These are phyloP conservation scores for Saccharomycopsis olivae DNA, from an alignment of 805 yeast genomes.

Conservation along the genomic window DNA sequence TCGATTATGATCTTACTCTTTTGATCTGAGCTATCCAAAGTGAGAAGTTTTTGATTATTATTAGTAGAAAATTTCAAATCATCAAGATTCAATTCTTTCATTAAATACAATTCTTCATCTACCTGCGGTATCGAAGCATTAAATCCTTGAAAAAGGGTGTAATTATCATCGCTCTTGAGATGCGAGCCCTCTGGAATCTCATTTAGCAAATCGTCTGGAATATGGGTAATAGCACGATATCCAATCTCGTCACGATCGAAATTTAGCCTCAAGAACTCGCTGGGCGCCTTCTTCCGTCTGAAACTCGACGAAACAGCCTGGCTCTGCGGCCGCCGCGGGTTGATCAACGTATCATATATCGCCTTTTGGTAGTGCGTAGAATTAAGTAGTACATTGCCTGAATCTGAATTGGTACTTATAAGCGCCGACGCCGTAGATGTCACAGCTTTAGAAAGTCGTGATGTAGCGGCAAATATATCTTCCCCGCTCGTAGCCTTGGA, in stretches of 20 bases:
- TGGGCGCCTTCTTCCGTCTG: constrained; percentile 24
- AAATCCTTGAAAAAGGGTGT: constrained; percentile 62
- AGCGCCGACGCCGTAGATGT: constrained; percentile 48
- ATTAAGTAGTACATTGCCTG: constrained; percentile 28
- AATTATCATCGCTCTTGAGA: constrained; percentile 21
- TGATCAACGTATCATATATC: constrained; percentile 33
- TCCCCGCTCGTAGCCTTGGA: constrained; percentile 17
- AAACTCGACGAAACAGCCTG: constrained; percentile 21
- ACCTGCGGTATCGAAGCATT: constrained; percentile 45
- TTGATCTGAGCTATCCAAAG: constrained; percentile 19
- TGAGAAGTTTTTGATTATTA: constrained; percentile 5
- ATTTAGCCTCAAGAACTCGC: constrained; percentile 24
- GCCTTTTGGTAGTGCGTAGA: constrained; percentile 34
- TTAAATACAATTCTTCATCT: constrained; percentile 27
- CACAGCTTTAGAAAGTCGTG: constrained; percentile 36
- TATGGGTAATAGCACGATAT: constrained; percentile 37
- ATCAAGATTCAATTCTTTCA: constrained; percentile 16
- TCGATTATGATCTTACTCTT: constrained; percentile 13
- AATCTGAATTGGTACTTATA: constrained; percentile 22
- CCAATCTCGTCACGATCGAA: constrained; percentile 28
- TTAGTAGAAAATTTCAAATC: constrained; percentile 5
- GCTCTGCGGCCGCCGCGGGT: too few relatives aligned
- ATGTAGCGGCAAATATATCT: constrained; percentile 21
- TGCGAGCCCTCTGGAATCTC: constrained; percentile 35
- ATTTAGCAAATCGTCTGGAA: constrained; percentile 52